Evolutionary conservation across 305 asterid genomes (phyloP), one percentile per base, ranked within the genome.

Genomic region (Fraxinus sp.): DNA sequence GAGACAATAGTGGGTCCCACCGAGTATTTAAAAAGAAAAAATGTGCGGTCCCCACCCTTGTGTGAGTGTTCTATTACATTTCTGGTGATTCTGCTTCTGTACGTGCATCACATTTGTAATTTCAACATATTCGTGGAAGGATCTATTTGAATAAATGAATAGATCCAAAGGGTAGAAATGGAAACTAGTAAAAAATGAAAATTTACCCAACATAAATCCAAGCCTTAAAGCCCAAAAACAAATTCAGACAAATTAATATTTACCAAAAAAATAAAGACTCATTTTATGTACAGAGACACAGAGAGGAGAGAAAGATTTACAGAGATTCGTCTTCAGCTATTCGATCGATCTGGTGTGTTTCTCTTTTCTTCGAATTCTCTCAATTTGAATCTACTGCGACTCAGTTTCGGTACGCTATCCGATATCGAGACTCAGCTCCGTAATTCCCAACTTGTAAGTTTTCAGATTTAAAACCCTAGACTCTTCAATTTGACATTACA

Each of bases 271-370:
- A 8, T 57, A 24, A 68, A 18, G 64, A 30, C 83, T 66, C 79
- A 84, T 77, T 37, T 74, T 30, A 71, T 32, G 36, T 78, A 71
- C 33, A 82, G 71, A 49, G 57, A 66, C 30, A 52, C 59, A 49
- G 66, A 79, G 75, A 32, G 76, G 24, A 1, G 26, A 49, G 22
- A 80, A 33, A 79, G 79, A 84, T 86, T 83, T 78, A 87, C 87
- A 89, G 95, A 89, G 94, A 89, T 92, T 89, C 93, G 93, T 93
- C 94, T 90, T 88, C 91, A 78, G 93, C 94, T 83, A 85, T 88
- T 90, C 86, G 77, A 88, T 86, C 92, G 91, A 89, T 88, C 89
- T 84, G 79, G 77, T 81, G 85, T 76, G 83, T 82, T 76, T 71
- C 87, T 22, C 68, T 77, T 57, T 79, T 78, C 33, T 74, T 79